Evolutionary conservation across 164 flowering plant species (phyloP).

Genomic region (Nelumbo lutea): DNA sequence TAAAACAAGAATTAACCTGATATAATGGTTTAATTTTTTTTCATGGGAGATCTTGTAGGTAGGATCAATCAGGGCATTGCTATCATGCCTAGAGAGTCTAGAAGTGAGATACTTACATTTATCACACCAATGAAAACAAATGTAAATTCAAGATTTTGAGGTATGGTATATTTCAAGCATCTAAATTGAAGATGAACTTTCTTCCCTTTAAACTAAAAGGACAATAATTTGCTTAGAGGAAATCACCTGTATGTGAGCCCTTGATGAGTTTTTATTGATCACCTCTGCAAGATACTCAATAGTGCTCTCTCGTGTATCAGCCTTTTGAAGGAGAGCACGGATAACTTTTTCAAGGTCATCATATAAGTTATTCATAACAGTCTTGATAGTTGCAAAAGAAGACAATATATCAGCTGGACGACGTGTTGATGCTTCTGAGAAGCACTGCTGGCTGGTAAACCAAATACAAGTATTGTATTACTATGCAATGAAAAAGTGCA

Average conservation of each 20-base stretch:
- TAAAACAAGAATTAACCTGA: neutral
- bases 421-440: slow-evolving; percentile 75
- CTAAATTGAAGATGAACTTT: no score
- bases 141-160: no score
- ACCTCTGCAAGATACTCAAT: slow-evolving; percentile 86
- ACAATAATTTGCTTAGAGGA: no score
- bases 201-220: no score
- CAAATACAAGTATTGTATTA: neutral
- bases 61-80: neutral
- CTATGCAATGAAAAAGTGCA: no score
- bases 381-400: slow-evolving; percentile 82
- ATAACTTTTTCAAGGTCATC: slow-evolving; percentile 77
- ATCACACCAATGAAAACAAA: no score
- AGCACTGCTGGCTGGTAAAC: slow-evolving; percentile 72
- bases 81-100: neutral
- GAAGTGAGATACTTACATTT: no score
- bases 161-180: no score
- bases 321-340: slow-evolving; percentile 60
- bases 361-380: slow-evolving; percentile 71
- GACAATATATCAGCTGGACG: slow-evolving; percentile 83
- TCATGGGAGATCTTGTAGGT: neutral
- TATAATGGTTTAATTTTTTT: neutral
- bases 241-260: slow-evolving; percentile 89
- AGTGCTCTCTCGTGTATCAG: slow-evolving; percentile 73
- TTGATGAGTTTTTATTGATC: slow-evolving; percentile 73